Base-by-base conservation (phyloP, 2,329 filamentous ascomycete species). In the Volutella citrinella region DNA sequence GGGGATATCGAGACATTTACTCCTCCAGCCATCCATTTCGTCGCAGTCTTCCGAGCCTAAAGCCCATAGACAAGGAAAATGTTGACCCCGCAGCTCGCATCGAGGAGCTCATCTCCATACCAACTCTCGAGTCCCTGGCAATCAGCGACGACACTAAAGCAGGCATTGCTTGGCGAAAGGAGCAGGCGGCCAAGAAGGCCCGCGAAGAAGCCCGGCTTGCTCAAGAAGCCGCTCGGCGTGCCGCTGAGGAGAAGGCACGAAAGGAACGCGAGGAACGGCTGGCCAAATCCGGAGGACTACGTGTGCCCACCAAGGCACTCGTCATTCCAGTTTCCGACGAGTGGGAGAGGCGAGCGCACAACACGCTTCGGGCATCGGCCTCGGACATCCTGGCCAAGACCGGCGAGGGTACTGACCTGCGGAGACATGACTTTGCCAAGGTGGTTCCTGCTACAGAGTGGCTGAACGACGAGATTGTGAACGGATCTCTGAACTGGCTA, bases 391-490 rank as follows among this genome's bases (percentile, higher is more conserved):
- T 77, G 31, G 68, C 66, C 37, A 67, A 55, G 33, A 70, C 72
- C 9, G 59, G 63, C 7, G 72, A 75, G 41, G 70, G 72, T 3
- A 65, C 65, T 4, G 64, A 72, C 10, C 60, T 86, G 12, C 50
- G 52, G 19, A 54, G 52, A 7, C 74, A 77, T 32, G 82, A 87
- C 52, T 82, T 88, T 48, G 65, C 62, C n/a, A 82, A 72, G 28
- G 61, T 89, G 7, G 67, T 82, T 12, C 65, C 66, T 13, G 57
- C 64, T 8, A 68, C 61, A 1, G 68, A 68, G 18, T 91, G 85
- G 85, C 70, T 91, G 7, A 89, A 90, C 44, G 86, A 90, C 55
- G 81, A 86, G 47, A 76, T 84, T 31, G 76, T 91, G 48, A 86
- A 87, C 48, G 76, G 76, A 11, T 76, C 77, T 29, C 68, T 88